These are phyloP conservation scores for Plantago ovata DNA, from an alignment of 257 asterid species.

Conservation along the genomic window DNA sequence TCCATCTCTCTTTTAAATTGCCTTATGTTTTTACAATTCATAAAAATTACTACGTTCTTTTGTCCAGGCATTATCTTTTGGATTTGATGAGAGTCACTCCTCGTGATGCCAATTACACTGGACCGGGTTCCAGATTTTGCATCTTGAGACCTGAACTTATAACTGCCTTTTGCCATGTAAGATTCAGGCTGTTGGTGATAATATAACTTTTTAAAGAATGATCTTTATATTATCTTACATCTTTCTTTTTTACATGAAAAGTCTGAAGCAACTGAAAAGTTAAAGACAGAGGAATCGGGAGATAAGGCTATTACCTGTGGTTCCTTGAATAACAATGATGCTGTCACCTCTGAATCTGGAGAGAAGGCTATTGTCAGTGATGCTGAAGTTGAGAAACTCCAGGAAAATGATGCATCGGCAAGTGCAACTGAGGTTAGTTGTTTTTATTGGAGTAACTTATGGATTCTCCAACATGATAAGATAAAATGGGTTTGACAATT, in stretches of 20 bases:
- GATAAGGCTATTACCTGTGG: slow-evolving; percentile 32
- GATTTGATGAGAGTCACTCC: slow-evolving; percentile 98
- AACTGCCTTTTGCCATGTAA: slow-evolving; percentile 74
- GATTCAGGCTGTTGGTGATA: slow-evolving; percentile 9
- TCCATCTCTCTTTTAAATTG: not conserved
- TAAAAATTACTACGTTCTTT: slow-evolving; percentile 1
- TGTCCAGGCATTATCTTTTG: slow-evolving; percentile 80
- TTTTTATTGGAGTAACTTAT: slow-evolving; percentile 14
- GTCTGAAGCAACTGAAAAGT: slow-evolving; percentile 61
- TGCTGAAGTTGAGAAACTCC: slow-evolving; percentile 27
- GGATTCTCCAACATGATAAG: slow-evolving; percentile 14
- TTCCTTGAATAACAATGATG: slow-evolving; percentile 34
- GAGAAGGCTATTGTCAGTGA: slow-evolving; percentile 25
- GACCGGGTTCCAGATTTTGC: slow-evolving; percentile 79
- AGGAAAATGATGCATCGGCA: slow-evolving; percentile 30
- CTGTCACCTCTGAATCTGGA: slow-evolving; percentile 39
- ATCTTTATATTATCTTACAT: slow-evolving; percentile 15
- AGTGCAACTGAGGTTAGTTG: slow-evolving; percentile 38
- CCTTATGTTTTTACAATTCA: slow-evolving; percentile 14
- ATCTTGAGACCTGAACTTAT: slow-evolving; percentile 89
- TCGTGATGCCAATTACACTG: slow-evolving; percentile 86
- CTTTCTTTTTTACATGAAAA: slow-evolving; percentile 24
- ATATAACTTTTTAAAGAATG: slow-evolving; percentile 3
- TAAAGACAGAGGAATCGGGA: slow-evolving; percentile 42
- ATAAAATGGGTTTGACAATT: slow-evolving; percentile 5